Evolutionary conservation across 1,139 yeast genomes (phyloP), one percentile per base, ranked within the genome.

Genomic region (Arxiozyma telluris): DNA sequence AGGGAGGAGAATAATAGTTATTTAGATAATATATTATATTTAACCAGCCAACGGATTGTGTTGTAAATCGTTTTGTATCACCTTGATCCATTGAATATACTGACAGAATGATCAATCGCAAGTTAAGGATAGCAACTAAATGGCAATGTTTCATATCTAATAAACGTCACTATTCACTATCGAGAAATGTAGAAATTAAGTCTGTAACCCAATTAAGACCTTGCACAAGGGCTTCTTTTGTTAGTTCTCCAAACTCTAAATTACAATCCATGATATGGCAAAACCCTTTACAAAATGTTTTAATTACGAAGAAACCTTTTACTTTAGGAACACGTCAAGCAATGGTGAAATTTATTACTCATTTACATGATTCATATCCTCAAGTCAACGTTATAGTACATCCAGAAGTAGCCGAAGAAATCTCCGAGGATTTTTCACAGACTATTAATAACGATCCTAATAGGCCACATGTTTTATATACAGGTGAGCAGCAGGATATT

Each of bases 291-390:
- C 78, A 81, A 57, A 91, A 91, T 66, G 79, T 91, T 11, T 79
- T 84, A 56, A 75, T 91, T 44, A 87, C 88, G 46, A 90, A 89
- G 68, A 91, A 91, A 67, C 96, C 96, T 1, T 82, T 89, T 84
- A 81, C 87, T 54, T 69, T 73, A 3, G 71, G 74, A 11, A 95
- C 88, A 1, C 75, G 84, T 17, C 73, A 75, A 20, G 90, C 95
- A 9, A 80, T 84, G 79, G 75, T 82, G 11, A 74, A 76, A 52
- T 83, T 91, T 58, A 79, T 89, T 38, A 71, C 76, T 5, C 76
- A 74, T 55, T 51, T 88, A 20, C 81, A 82, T 57, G 69, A 70
- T 17, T 73, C 76, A 12, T 85, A 86, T 66, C 90, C 93, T 0
- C 76, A 79, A 15, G 77, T 88, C 44, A 90, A 89, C 60, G 80